phyloP scores from a whole-genome alignment of 768 basidiomycete species.

The Russula earlei region DNA sequence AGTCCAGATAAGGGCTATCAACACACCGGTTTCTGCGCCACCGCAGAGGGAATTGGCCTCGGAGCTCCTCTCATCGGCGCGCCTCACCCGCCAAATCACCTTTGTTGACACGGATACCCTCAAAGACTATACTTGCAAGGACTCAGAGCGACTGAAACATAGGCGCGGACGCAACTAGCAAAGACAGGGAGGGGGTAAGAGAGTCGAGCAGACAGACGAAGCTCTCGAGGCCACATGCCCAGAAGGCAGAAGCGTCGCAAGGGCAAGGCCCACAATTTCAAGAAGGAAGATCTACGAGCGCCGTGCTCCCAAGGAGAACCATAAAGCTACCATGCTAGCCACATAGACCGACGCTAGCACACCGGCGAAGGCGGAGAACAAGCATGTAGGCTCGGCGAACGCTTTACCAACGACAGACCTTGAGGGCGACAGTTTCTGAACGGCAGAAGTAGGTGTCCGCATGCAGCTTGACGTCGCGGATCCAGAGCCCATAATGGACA shows the following conservation, averaged over 20 bases:
- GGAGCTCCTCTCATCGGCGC: background rate
- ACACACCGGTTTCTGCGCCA: too few species aligned
- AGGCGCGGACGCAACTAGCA: too few species aligned
- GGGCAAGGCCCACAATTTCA: background rate
- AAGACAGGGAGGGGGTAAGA: background rate
- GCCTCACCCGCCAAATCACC: background rate
- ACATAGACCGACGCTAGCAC: background rate
- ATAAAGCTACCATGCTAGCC: too few species aligned
- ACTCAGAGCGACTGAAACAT: background rate
- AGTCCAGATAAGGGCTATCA: too few species aligned
- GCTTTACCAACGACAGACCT: background rate
- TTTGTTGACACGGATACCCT: background rate
- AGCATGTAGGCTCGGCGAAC: background rate
- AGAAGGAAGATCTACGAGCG: background rate
- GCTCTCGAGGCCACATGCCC: background rate
- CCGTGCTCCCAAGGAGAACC: background rate
- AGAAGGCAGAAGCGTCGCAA: slow-evolving; percentile 3
- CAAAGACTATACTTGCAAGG: background rate
- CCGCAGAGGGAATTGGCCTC: background rate
- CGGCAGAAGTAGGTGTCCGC: background rate
- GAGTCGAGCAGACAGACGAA: background rate
- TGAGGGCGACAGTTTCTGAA: background rate
- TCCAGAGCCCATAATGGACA: background rate
- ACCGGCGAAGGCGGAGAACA: background rate
- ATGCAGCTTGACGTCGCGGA: background rate